Evolutionary conservation across 345 rosid genomes (phyloP), one percentile per base, ranked within the genome.

Genomic region (Pseudoturritis turrita): DNA sequence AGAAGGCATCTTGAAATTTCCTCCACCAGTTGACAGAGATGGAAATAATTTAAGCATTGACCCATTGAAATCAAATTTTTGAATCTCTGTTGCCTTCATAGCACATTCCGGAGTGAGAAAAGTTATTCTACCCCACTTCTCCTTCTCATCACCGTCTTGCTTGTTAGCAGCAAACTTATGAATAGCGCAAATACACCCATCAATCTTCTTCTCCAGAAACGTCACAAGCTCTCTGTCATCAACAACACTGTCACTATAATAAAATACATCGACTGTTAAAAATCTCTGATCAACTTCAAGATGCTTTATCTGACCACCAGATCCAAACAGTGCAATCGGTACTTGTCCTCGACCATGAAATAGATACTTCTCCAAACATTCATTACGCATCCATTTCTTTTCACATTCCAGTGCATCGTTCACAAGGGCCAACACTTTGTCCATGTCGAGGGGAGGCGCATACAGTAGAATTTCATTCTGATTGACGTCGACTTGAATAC

Each of bases 231-330:
- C 91, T 81, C 88, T 90, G 74, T 90, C 94, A 72, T 86, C 86
- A 14, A 78, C 21, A 40, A 35, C 28, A 79, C 28, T 64, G 76
- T 80, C 77, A 11, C 93, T 77, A 59, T 80, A 83, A 77, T 79
- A 83, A 62, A 43, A 57, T 53, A 93, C 80, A 71, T 93, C 87
- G 18, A 90, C 85, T 25, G 87, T 78, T 62, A 93, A 78, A 81
- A 33, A 85, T 66, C 87, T 85, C 69, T 79, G 86, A 55, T 84
- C 85, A 70, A 89, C 84, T 83, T 93, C 97, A 71, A 90, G 81
- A 85, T 93, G 97, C 83, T 83, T 89, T 73, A 93, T 87, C 81
- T 82, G 87, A 44, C 94, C 97, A 73, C 97, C 97, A 66, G 94
- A 80, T 69, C 97, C 98, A 60, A 93, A 82, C 75, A 93, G 82